Conservation (phyloP, 495 filamentous ascomycete species). For the Penicillium paxilli region DNA sequence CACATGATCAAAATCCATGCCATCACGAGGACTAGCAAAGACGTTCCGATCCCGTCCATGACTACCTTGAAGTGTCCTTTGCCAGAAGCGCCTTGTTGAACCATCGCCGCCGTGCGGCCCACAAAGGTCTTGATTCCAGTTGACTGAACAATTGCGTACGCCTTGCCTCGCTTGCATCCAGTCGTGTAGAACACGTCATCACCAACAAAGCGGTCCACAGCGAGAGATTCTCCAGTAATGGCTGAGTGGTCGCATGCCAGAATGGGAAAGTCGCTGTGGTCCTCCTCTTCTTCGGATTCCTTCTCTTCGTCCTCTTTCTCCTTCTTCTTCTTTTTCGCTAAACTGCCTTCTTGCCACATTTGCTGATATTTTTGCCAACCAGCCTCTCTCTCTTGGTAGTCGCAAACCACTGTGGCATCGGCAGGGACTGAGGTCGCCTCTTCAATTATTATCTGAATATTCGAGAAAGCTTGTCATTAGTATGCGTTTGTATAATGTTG, state of each 20-base stretch:
- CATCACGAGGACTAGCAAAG: slow-evolving; percentile 65
- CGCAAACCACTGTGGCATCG: slow-evolving; percentile 71
- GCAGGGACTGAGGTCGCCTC: slow-evolving; percentile 73
- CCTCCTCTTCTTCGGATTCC: slow-evolving; percentile 12
- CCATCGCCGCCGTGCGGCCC: slow-evolving; percentile 66
- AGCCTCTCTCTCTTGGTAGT: slow-evolving; percentile 58
- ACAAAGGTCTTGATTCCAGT: slow-evolving; percentile 68
- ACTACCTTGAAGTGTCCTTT: slow-evolving; percentile 76
- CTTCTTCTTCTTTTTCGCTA: slow-evolving; percentile 30
- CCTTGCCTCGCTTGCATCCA: slow-evolving; percentile 72
- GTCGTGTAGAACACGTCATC: slow-evolving; percentile 70
- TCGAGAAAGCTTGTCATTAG: background rate
- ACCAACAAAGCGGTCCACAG: slow-evolving; percentile 72
- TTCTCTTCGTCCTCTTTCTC: slow-evolving; percentile 11
- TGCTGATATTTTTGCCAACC: slow-evolving; percentile 64
- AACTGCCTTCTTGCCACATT: slow-evolving; percentile 52
- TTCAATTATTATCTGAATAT: slow-evolving; percentile 53
- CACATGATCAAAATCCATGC: slow-evolving; percentile 66
- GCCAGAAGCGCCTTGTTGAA: slow-evolving; percentile 59
- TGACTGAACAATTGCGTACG: slow-evolving; percentile 62
- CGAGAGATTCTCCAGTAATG: slow-evolving; percentile 72
- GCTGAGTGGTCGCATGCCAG: slow-evolving; percentile 70
- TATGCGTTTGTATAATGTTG: background rate
- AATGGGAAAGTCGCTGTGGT: slow-evolving; percentile 53
- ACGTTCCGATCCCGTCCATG: slow-evolving; percentile 75